Conservation (phyloP, 768 basidiomycete genomes). For the Inosperma sp. region DNA sequence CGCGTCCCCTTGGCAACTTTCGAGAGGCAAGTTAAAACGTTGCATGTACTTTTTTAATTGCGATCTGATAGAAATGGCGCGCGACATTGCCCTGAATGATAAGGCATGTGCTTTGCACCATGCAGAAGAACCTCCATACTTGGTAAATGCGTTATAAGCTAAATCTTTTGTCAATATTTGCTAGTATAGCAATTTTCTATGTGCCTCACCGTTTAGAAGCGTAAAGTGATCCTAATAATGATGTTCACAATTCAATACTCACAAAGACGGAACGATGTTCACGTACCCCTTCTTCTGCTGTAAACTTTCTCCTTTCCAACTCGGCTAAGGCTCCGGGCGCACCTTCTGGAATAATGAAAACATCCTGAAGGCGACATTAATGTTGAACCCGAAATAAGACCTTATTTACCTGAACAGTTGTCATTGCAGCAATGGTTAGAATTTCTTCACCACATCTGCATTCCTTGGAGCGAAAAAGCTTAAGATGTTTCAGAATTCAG, state of each 20-base stretch:
- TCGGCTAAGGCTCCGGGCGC: slow-evolving; percentile 83
- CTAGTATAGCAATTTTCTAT: background rate
- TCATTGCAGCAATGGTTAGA: slow-evolving; percentile 94
- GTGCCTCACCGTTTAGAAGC: slow-evolving; percentile 82
- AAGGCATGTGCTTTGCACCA: slow-evolving; percentile 94
- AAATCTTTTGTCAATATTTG: background rate
- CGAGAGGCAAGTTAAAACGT: slow-evolving; percentile 74
- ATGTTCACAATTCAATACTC: background rate
- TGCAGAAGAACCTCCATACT: slow-evolving; percentile 74
- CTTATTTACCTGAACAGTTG: slow-evolving; percentile 68
- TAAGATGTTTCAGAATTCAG: background rate
- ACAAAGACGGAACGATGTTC: background rate
- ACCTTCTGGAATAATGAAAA: slow-evolving; percentile 85
- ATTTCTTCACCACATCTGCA: slow-evolving; percentile 93
- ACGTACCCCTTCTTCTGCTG: slow-evolving; percentile 92
- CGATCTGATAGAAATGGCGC: slow-evolving; percentile 90
- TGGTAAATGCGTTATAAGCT: slow-evolving; percentile 93
- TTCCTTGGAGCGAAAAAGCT: slow-evolving; percentile 85
- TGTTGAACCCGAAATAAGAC: background rate
- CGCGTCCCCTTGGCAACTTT: slow-evolving; percentile 88
- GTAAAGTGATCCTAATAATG: slow-evolving; percentile 99
- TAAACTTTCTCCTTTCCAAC: slow-evolving; percentile 92
- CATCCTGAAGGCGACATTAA: slow-evolving; percentile 50
- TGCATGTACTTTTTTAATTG: slow-evolving; percentile 95
- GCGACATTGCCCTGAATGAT: slow-evolving; percentile 90